Evolutionary conservation across 2,329 filamentous ascomycete genomes (phyloP), one percentile per base, ranked within the genome.

Genomic region (Sporothrix brunneoviolacea): DNA sequence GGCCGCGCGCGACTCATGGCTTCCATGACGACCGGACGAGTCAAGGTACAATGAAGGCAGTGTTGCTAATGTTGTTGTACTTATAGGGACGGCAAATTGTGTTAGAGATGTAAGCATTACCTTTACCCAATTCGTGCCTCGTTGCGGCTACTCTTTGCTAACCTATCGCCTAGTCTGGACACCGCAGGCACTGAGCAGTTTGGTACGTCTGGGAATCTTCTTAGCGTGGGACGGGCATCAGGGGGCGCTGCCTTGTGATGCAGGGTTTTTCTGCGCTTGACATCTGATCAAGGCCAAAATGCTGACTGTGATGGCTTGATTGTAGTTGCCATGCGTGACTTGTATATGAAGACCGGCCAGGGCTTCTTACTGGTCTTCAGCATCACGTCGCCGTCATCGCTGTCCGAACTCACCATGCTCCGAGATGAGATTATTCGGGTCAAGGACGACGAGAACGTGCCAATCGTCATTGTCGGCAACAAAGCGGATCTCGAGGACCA

Each of bases 321-420:
- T 32, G 6, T n/a, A 81, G 75, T 81, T 59, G 77, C 78, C 51
- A 82, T 82, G 78, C 79, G 87, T 63, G 88, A 93, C 64, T 75
- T 91, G 40, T 93, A 95, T 72, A 94, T 95, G 88, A 93, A 93
- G 65, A 88, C 89, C 35, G 89, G 89, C 50, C 88, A 95, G 69
- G 89, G 90, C 0, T 95, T 95, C 65, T 79, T 95, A 50, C 77
- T 95, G 33, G 90, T 95, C 52, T 95, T 95, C 70, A 91, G 86
- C 68, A 95, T 95, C 63, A 91, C 88, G 16, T 93, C 88, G 55
- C 75, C 79, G 54, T 87, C 87, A 30, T 94, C 88, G n/a, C 75
- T 95, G 36, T 79, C 83, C 59, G 89, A 95, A 67, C 78, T 95
- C 27, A 77, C 81, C 59, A 84, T 87, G 59, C 76, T 95, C 37